Evolutionary conservation across 2,329 filamentous ascomycete genomes (phyloP), one percentile per base, ranked within the genome.

Genomic region (Neurospora sp.): DNA sequence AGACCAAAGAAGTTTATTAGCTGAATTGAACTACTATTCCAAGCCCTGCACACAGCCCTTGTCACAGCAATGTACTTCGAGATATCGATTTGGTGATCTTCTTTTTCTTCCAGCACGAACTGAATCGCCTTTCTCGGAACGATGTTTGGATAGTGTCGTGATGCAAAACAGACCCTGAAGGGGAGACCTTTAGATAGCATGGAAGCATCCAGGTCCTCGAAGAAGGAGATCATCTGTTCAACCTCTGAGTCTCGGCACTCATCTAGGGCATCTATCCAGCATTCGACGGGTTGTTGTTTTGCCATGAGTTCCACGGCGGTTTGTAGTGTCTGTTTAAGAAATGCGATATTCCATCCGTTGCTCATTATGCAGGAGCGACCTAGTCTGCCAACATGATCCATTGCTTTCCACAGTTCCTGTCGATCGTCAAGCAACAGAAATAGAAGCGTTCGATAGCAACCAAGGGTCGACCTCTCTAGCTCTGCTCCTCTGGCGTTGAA

Each of bases 361-460:
- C 23, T 28, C 23, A 28, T 28, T 28, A 28, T 28, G 23, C 0
- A 28, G 23, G 23, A 28, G 23, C 23, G 23, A 3, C 23, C 23
- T 28, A 28, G 23, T 28, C 23, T 28, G 23, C 3, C 23, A 28
- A 28, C 23, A 28, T 28, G 23, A 28, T 28, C 3, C 68, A 69
- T 36, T 13, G 68, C 46, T 6, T 72, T 8, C 67, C 76, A 78
- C 2, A 83, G 73, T 0, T 78, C 74, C 0, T 76, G 74, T 1
- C 73, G 40, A 19, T 75, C 74, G 1, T 76, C 68, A 1, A 86
- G 73, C 1, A 86, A 72, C 70, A 86, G 83, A 8, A 76, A 73
- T 1, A 86, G 72, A 15, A 86, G 73, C 3, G 83, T 82, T 23
- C 82, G 79, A 72, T 84, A 85, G 72, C 86, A 78, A 4, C 84